Base-by-base conservation (phyloP, 768 basidiomycete species). In the Tephrocybe sp. region DNA sequence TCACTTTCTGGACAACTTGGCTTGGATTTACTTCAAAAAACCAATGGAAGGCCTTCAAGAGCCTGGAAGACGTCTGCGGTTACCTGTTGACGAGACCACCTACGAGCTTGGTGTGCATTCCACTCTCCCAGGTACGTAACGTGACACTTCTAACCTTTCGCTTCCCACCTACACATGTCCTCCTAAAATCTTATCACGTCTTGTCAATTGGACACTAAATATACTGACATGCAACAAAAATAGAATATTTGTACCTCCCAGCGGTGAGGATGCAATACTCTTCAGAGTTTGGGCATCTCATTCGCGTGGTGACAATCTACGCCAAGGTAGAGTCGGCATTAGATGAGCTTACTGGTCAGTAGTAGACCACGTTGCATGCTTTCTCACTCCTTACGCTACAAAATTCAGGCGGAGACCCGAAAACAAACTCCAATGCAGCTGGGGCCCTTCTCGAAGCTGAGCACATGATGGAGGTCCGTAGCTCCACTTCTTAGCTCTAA, bases 31-130 rank as follows among this genome's bases (percentile, higher is more conserved):
- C 62, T 74, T 73, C 63, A 76, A 74, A 63, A 72, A 71, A 49
- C 71, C 74, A 16, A 67, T 70, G 33, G 68, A 70, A 30, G 68
- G 70, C 51, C 49, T 62, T 3, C 67, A 68, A 34, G 72, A 74
- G 31, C 65, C 69, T 36, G 78, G 85, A 52, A 65, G 81, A 51
- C 75, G 74, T 32, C 75, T 90, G 38, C 79, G 84, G 43, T 72
- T 92, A 32, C 89, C 89, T n/a, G 81, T 83, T 7, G 88, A 91
- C 61, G 89, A 92, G 66, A 83, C 87, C 8, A 84, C 80, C 63
- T 92, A 91, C 60, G 89, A 92, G 65, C 69, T 92, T 50, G 80
- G 80, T 22, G 80, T 81, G 20, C 75, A 80, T 63, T 76, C 78
- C 41, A 77, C 75, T 44, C 65, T 77, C 41, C 78, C 79, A 54